These are phyloP conservation scores for Kodamaea suecica DNA, from an alignment of 1,139 yeast genomes.

Conservation along the genomic window DNA sequence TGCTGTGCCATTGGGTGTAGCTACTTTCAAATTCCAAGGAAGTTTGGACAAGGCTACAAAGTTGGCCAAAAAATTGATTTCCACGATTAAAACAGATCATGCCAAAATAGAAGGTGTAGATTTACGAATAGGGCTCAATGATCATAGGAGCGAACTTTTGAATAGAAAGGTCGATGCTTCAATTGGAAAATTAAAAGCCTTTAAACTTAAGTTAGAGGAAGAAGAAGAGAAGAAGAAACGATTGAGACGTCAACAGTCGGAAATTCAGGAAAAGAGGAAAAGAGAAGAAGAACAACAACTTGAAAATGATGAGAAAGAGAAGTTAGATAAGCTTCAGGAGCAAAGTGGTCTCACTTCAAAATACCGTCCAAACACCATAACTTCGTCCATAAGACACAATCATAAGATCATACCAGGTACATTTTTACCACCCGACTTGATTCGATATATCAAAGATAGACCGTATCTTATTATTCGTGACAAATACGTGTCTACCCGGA, in stretches of 20 bases:
- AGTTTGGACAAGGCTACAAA: constrained; percentile 51
- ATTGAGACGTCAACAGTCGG: constrained; percentile 15
- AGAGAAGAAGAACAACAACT: constrained; percentile 13
- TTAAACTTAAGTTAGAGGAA: constrained; percentile 18
- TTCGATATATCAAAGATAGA: constrained; percentile 46
- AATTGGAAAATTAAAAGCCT: constrained; percentile 28
- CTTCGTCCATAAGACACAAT: constrained; percentile 31
- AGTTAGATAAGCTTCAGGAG: constrained; percentile 8
- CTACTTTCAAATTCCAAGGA: constrained; percentile 63
- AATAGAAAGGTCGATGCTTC: constrained; percentile 30
- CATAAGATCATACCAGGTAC: constrained; percentile 34
- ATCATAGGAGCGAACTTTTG: constrained; percentile 30
- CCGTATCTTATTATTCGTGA: constrained; percentile 58
- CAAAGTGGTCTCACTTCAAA: constrained; percentile 8
- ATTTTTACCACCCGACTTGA: constrained; percentile 45
- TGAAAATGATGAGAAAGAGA: constrained; percentile 8
- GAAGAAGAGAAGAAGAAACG: constrained; percentile 33
- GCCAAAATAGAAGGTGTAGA: constrained; percentile 42
- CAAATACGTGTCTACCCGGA: constrained; percentile 49
- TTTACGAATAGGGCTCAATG: constrained; percentile 38
- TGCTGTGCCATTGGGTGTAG: constrained; percentile 79
- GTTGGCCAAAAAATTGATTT: constrained; percentile 34
- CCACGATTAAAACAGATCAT: constrained; percentile 24
- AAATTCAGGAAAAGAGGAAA: constrained; percentile 24
- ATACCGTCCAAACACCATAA: constrained; percentile 34